phyloP scores from a whole-genome alignment of 305 asterid genomes.

The Fraxinus albicans region DNA sequence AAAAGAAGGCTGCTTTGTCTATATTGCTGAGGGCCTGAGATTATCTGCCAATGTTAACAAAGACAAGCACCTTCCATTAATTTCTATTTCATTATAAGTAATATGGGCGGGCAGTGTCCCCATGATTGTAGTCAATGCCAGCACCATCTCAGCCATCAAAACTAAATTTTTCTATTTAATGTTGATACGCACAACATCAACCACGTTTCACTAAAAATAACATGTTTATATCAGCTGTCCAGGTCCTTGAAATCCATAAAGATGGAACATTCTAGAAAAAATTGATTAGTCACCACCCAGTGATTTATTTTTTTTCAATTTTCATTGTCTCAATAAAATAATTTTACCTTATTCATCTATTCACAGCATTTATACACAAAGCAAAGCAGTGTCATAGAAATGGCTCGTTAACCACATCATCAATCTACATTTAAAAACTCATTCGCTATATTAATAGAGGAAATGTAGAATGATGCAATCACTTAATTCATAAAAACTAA shows the following conservation, averaged over 20 bases:
- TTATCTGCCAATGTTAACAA: not conserved
- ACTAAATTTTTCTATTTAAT: not conserved
- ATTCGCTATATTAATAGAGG: constrained; percentile 4
- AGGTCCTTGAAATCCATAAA: not conserved
- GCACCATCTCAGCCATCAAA: not conserved
- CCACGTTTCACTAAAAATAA: not conserved
- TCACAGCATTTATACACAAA: not conserved
- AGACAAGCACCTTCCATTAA: not conserved
- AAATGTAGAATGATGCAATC: not conserved
- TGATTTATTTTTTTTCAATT: not conserved
- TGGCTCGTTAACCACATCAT: constrained; percentile 4
- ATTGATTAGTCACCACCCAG: not conserved
- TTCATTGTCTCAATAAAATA: not conserved
- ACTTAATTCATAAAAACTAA: not conserved
- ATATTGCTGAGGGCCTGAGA: not conserved
- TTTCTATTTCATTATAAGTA: not conserved
- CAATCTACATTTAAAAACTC: not conserved
- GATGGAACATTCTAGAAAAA: not conserved
- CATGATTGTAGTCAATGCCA: not conserved
- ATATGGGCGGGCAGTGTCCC: not conserved
- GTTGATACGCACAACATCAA: not conserved
- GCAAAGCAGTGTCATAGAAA: not conserved
- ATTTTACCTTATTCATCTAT: not conserved
- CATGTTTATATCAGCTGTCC: not conserved
- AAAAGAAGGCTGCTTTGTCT: not conserved